A percentile compares a stretch with the other conserved stretches of the same genome.
Evolutionary conservation across 176 grass and related monocot species (phyloP).

Genomic region (Miscanthus lutarioriparius): DNA sequence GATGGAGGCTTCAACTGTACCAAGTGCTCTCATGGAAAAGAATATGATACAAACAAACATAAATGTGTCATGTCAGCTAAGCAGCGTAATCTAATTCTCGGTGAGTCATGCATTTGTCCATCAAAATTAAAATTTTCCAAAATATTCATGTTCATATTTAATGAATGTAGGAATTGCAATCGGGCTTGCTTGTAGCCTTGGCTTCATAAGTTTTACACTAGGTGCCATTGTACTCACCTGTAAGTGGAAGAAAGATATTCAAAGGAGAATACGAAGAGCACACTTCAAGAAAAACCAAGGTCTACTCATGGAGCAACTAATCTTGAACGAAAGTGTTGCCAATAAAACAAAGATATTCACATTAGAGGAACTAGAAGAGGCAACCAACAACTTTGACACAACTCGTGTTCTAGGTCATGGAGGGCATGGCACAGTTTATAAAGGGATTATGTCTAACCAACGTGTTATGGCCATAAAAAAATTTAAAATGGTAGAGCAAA

Average conservation of each 20-base stretch:
- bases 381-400: not conserved
- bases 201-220: not conserved
- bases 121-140: not conserved
- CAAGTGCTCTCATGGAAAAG: not conserved
- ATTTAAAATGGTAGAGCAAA: too few relatives aligned
- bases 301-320: not conserved
- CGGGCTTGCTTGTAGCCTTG: not conserved
- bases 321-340: not conserved
- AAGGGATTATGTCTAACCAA: too few relatives aligned
- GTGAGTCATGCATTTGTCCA: not conserved
- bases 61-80: not conserved
- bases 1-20: not conserved
- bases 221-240: not conserved
- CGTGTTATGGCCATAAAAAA: too few relatives aligned
- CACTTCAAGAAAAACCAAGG: not conserved
- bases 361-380: not conserved
- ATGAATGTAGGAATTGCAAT: not conserved
- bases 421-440: too few relatives aligned
- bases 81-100: not conserved
- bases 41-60: not conserved
- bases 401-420: too few relatives aligned
- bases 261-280: not conserved
- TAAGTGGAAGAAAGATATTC: not conserved
- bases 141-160: not conserved
- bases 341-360: constrained; percentile 1